Conservation (phyloP, 768 basidiomycete genomes). For the Rhodotorula paludigena region DNA sequence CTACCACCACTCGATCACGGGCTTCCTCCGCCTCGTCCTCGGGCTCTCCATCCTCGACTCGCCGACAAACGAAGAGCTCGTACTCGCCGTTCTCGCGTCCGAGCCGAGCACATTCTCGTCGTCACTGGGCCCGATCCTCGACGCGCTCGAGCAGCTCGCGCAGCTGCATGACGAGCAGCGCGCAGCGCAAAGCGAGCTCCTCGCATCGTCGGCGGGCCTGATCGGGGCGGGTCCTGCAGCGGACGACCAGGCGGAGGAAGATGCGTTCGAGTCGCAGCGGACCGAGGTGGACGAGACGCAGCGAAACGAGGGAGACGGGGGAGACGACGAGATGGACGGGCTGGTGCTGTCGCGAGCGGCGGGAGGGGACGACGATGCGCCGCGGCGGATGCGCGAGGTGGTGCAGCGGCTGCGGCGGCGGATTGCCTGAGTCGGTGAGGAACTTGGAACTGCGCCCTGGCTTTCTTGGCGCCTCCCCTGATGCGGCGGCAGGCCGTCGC, state of each 20-base stretch:
- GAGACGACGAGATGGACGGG: not conserved
- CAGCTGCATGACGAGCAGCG: constrained; percentile 23
- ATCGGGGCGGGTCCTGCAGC: not conserved
- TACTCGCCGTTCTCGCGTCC: not conserved
- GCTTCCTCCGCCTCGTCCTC: constrained; percentile 32
- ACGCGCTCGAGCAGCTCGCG: constrained; percentile 31
- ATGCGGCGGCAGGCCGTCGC: too few species aligned
- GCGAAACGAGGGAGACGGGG: not conserved
- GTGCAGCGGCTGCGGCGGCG: not conserved
- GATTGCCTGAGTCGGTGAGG: not conserved
- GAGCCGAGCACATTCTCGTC: not conserved
- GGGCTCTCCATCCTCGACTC: constrained; percentile 26
- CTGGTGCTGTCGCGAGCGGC: not conserved
- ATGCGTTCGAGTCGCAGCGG: not conserved
- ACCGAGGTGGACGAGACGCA: not conserved
- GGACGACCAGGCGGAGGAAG: not conserved
- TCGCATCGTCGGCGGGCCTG: too few species aligned
- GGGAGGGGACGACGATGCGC: not conserved
- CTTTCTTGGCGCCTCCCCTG: too few species aligned
- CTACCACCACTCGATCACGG: constrained; percentile 18
- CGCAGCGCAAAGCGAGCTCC: not conserved
- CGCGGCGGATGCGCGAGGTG: not conserved
- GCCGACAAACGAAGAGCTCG: constrained; percentile 20
- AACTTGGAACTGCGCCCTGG: too few species aligned
- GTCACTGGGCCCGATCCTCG: constrained; percentile 3